These are phyloP conservation scores for Penicillium salamii DNA, from an alignment of 495 filamentous ascomycete genomes.

Conservation along the genomic window DNA sequence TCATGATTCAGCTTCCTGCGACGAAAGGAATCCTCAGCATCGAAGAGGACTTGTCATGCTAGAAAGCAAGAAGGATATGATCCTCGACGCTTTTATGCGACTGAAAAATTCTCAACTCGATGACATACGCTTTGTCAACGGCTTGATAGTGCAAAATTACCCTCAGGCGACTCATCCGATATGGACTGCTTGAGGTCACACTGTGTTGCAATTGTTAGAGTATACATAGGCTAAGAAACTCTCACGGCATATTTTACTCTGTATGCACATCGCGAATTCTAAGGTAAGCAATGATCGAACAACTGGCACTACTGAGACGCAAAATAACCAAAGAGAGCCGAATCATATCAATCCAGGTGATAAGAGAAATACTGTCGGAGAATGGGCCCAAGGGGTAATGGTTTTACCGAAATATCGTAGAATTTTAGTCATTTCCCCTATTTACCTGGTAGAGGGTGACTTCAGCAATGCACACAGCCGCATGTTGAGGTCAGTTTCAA, in stretches of 20 bases:
- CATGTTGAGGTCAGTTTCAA: too few relatives aligned
- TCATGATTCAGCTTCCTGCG: not conserved
- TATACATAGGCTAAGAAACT: not conserved
- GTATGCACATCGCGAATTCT: too few relatives aligned
- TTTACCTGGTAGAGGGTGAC: too few relatives aligned
- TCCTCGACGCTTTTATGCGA: conserved; percentile 1
- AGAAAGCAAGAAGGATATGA: not conserved
- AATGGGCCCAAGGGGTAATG: too few relatives aligned
- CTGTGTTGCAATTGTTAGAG: not conserved
- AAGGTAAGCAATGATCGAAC: too few relatives aligned
- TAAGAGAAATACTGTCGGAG: too few relatives aligned
- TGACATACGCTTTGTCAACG: not conserved
- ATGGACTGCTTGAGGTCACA: not conserved
- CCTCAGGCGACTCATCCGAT: not conserved
- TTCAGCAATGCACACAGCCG: too few relatives aligned
- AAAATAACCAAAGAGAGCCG: too few relatives aligned
- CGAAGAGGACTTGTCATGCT: conserved; percentile 3
- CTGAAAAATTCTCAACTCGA: not conserved
- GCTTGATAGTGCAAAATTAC: not conserved
- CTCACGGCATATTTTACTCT: not conserved
- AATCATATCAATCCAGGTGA: too few relatives aligned
- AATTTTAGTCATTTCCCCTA: too few relatives aligned
- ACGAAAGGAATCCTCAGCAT: conserved; percentile 1
- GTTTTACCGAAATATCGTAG: too few relatives aligned
- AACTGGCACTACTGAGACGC: too few relatives aligned